These are phyloP conservation scores for Naegleria fowleri DNA, from an alignment of 208 protist genomes.

Conservation along the genomic window DNA sequence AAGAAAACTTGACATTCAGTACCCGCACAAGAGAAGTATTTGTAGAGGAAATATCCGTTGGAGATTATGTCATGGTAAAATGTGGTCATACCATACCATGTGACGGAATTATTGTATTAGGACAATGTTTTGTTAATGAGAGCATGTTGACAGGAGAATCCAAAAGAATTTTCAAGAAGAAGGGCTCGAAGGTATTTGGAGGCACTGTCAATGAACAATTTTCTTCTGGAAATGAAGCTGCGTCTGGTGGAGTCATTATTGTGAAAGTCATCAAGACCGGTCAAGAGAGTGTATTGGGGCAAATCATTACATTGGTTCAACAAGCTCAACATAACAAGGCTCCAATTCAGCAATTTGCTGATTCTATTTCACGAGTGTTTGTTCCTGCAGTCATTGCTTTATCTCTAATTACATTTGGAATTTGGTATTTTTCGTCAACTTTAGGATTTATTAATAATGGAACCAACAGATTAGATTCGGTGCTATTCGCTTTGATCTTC, in stretches of 20 bases:
- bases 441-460: background rate
- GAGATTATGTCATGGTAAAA: slow-evolving; percentile 68
- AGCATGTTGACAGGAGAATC: slow-evolving; percentile 87
- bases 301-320: slow-evolving; percentile 25
- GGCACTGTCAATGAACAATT: slow-evolving; percentile 23
- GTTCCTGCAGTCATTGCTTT: background rate
- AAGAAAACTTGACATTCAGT: background rate
- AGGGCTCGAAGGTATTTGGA: background rate
- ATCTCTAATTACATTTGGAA: background rate
- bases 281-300: background rate
- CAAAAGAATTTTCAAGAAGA: slow-evolving; percentile 58
- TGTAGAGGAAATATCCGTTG: slow-evolving; percentile 47
- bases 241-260: background rate
- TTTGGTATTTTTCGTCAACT: background rate
- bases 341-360: slow-evolving; percentile 23
- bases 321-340: slow-evolving; percentile 23
- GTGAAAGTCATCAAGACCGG: background rate
- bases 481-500: background rate
- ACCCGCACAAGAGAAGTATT: slow-evolving; percentile 36
- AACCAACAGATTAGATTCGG: background rate
- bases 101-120: slow-evolving; percentile 75
- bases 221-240: background rate
- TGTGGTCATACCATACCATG: slow-evolving; percentile 76
- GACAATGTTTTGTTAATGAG: slow-evolving; percentile 80
- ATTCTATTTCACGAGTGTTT: background rate